Base-by-base conservation (phyloP, 2,329 filamentous ascomycete genomes). In the Nothophoma quercina region DNA sequence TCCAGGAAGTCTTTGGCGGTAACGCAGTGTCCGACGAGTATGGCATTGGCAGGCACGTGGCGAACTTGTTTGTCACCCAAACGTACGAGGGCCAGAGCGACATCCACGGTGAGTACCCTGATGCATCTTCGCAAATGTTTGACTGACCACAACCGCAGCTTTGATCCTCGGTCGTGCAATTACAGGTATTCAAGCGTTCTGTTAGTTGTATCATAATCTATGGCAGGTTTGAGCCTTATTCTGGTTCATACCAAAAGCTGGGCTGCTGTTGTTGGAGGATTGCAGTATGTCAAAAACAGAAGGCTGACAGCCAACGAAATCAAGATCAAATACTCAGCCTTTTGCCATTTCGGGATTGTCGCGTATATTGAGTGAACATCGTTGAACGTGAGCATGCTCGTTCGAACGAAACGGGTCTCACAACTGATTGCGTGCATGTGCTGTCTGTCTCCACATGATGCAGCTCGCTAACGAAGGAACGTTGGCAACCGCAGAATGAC, bases 21-120 rank as follows among this genome's bases (percentile, higher is more conserved):
- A 99, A 99, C 71, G 95, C 95, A n/a, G 91, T 95, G 41, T 96
- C 92, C 69, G 95, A 99, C 67, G 95, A 99, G 78, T 99, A 98
- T 70, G 87, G 87, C 57, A 97, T 99, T 69, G 95, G 91, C 13
- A 86, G 95, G 59, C 95, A 98, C 78, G 95, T 97, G 53, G 88
- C 93, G 50, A 99, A 99, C 74, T 76, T 99, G 59, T 99, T 96
- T 75, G 95, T 99, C 45, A 96, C 93, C 47, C 93, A 98, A 79
- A 98, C 93, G 1, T 99, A 99, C 66, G 95, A 99, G 78, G 95
- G 95, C 18, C 95, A 98, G 78, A 97, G 93, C 71, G 95, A 98
- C 77, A 98, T 98, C 72, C 95, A 98, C 75, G 86, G 91, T 93
- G 78, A 83, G 89, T 85, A 48, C 35, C 38, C 33, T 12, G 33